A percentile compares a stretch with the other conserved stretches of the same genome.
phyloP scores from a whole-genome alignment of 2,329 filamentous ascomycete genomes.

The Aspergillus sp. region DNA sequence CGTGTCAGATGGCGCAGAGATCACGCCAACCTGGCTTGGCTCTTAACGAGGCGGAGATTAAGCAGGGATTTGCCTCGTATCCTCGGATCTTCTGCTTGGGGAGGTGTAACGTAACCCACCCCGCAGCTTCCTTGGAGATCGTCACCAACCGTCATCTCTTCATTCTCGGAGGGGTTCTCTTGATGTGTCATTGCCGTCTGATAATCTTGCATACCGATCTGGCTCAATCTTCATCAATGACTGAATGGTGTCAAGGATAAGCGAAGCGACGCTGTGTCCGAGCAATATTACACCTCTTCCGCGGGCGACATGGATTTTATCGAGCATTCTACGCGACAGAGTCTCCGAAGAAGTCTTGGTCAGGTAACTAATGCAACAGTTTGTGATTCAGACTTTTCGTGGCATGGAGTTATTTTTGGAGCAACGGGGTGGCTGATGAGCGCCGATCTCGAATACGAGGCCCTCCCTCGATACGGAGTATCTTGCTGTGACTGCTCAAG shows the following conservation, averaged over 20 bases:
- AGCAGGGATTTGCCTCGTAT: neutral
- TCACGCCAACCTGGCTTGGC: neutral
- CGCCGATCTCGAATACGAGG: neutral
- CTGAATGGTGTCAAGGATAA: no score
- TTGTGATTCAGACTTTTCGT: neutral
- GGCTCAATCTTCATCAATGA: no score
- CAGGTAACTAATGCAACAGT: neutral
- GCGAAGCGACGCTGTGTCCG: neutral
- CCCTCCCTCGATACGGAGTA: no score
- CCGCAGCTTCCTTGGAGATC: neutral
- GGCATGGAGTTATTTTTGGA: neutral
- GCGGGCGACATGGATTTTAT: neutral
- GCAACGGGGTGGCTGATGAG: neutral
- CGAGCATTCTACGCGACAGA: neutral
- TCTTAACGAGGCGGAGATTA: neutral
- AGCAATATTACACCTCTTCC: neutral
- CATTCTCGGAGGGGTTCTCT: neutral
- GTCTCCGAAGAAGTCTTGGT: no score
- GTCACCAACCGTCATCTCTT: neutral
- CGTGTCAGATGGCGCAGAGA: neutral
- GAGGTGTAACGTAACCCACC: neutral
- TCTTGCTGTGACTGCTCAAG: neutral
- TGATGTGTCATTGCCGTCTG: neutral
- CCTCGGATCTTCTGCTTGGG: neutral
- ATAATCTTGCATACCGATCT: neutral